Base-by-base conservation (phyloP, 2,329 filamentous ascomycete species). In the Fusarium pilosicola region DNA sequence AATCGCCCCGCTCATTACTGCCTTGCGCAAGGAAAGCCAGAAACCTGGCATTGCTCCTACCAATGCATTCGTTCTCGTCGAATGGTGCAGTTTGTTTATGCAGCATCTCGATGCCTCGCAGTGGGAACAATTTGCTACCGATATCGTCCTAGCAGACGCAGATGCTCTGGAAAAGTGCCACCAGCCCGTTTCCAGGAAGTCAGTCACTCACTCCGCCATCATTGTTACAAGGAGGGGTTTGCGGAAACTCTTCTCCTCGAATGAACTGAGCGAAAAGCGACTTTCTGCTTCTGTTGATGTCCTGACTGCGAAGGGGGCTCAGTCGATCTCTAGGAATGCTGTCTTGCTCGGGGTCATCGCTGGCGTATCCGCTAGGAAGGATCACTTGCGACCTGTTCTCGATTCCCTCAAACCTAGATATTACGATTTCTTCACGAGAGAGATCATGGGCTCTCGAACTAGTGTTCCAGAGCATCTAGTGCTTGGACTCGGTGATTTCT, bases 11-110 rank as follows among this genome's bases (percentile, higher is more conserved):
- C 89, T 98, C 65, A 87, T 94, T 49, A 86, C 88, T 48, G 88
- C 88, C 56, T 82, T 98, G 67, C 89, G 91, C 70, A 84, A 87
- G 38, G 96, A 99, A 83, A 89, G 92, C 20, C 87, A 89, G 71
- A 98, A 97, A 81, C 85, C 88, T 24, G 91, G 90, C 71, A 91
- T 98, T 77, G 94, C 96, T 38, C 85, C 93, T 22, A 90, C 88
- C 48, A 97, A 91, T 82, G 93, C 95, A 10, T 97, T 98, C 80
- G 94, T 97, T 55, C 86, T 99, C 75, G 88, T 96, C 20, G 94
- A 97, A 82, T 99, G 96, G 96, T 94, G 91, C 81, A 93, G 92
- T 66, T 82, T 96, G 65, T 84, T 98, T 57, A 88, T 97, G 75
- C 91, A 95, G 78, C 88, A 92, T 65, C 86, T 95, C 38, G 87